A percentile compares a stretch with the other conserved stretches of the same genome.
Conservation (phyloP, 1,284 basidiomycete genomes). For the Papiliotrema laurentii region DNA sequence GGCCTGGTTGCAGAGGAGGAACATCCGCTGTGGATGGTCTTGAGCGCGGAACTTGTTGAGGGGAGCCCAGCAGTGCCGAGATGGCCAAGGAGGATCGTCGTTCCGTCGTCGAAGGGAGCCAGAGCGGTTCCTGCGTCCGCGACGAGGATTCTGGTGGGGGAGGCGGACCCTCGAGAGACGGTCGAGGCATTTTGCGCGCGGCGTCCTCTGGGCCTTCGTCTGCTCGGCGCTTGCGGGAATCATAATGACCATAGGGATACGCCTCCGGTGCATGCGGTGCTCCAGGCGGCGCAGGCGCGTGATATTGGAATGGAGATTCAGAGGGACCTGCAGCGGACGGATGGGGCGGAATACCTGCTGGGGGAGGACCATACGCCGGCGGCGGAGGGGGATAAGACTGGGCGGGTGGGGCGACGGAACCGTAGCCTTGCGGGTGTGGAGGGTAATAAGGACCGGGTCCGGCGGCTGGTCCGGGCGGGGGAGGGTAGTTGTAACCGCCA, state of each 20-base stretch:
- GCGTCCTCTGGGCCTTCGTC: conserved; percentile 24
- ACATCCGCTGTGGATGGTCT: conserved; percentile 24
- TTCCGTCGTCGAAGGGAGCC: conserved; percentile 40
- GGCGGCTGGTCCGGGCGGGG: conserved; percentile 9
- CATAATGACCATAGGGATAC: conserved; percentile 15
- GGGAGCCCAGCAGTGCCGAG: conserved; percentile 41
- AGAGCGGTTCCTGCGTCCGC: conserved; percentile 26
- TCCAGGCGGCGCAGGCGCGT: conserved; percentile 21
- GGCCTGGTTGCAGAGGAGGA: not conserved
- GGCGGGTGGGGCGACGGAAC: conserved; percentile 5
- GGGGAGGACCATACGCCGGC: not conserved
- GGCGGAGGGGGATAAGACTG: conserved; percentile 9
- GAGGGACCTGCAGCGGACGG: conserved; percentile 12
- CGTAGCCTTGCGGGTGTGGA: not conserved
- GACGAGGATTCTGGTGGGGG: conserved; percentile 7
- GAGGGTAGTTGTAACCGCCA: conserved; percentile 20
- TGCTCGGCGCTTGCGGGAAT: conserved; percentile 33
- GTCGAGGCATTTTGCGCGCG: conserved; percentile 16
- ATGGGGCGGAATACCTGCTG: conserved; percentile 6
- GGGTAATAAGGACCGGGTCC: conserved; percentile 8
- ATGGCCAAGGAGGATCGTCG: conserved; percentile 40
- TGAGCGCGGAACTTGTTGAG: conserved; percentile 28
- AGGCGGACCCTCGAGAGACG: not conserved
- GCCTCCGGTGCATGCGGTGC: not conserved
- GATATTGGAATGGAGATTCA: conserved; percentile 46